Evolutionary conservation across 2,329 filamentous ascomycete genomes (phyloP).

Genomic region (Zopfia rhizophila): DNA sequence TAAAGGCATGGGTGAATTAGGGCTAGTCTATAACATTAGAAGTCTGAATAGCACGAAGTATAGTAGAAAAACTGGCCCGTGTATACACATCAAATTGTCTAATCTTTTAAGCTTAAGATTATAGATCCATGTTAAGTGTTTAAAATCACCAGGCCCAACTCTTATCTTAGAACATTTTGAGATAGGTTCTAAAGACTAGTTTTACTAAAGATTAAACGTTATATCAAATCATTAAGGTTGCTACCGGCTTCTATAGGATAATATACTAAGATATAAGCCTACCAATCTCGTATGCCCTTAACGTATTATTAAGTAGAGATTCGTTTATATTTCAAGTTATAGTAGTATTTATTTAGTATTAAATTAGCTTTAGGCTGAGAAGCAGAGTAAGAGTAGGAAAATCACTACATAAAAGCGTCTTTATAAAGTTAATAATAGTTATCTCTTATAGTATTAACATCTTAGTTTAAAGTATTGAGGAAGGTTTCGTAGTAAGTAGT

Average conservation of each 20-base stretch:
- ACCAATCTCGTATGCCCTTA: background rate
- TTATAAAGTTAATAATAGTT: conserved; percentile 46
- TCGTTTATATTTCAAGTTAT: conserved; percentile 13
- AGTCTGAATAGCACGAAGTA: conserved; percentile 19
- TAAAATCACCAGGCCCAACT: background rate
- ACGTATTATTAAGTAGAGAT: conserved; percentile 40
- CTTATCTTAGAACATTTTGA: conserved; percentile 28
- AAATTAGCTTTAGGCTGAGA: conserved; percentile 56
- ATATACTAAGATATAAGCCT: conserved; percentile 53
- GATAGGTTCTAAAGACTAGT: conserved; percentile 19
- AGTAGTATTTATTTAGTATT: conserved; percentile 26
- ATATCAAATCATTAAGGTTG: conserved; percentile 54
- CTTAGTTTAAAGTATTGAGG: conserved; percentile 52
- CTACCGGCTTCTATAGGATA: conserved; percentile 13
- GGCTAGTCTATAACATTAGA: conserved; percentile 9
- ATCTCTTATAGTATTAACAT: conserved; percentile 50
- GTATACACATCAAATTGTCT: conserved; percentile 24
- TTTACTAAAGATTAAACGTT: conserved; percentile 14
- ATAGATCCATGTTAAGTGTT: background rate
- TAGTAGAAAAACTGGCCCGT: conserved; percentile 18
- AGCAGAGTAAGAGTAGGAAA: conserved; percentile 60
- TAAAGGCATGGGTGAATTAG: conserved; percentile 7
- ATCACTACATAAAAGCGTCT: conserved; percentile 60
- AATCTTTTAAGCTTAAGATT: conserved; percentile 36
- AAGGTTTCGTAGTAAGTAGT: conserved; percentile 57